Evolutionary conservation across 345 rosid species (phyloP), one percentile per base, ranked within the genome.

Genomic region (Camelina hispida): DNA sequence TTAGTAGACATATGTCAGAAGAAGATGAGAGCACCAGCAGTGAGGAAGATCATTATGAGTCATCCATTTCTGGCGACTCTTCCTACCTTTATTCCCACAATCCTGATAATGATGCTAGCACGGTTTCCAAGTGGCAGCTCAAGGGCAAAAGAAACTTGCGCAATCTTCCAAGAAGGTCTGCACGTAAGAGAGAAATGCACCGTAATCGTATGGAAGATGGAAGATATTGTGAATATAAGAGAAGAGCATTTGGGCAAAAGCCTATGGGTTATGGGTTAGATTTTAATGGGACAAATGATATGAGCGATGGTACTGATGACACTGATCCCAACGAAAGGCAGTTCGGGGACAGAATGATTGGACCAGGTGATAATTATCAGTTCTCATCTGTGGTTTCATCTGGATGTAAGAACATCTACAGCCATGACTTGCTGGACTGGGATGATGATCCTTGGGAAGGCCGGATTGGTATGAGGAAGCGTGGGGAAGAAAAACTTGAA

Each of bases 71-170:
- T 78, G 91, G 90, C 72, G 92, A 86, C 72, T 66, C 81, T 53
- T 68, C 82, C 80, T 80, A 79, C 73, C 77, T 83, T 50, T 83
- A 85, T 82, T 81, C 81, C 35, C 87, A 72, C 34, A 82, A 84
- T 53, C 84, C 81, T 63, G 80, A 72, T 77, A 80, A 82, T 63
- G 93, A 83, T 78, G 79, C 91, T 47, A 73, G 67, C 12, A 59
- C 70, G 12, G 95, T 89, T 76, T 91, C 97, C 81, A 91, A 87
- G 71, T 96, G 99, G 99, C 93, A 84, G 76, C 80, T 82, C 58
- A 96, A 88, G 86, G 88, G 99, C 69, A 96, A 93, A 82, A 87
- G 98, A 80, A 93, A 91, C 66, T 78, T 81, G 37, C 87, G 99
- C 5, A 83, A 86, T 77, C 84, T 93, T 68, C 73, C 85, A 46